Base-by-base conservation (phyloP, 108 stramenopile species). In the Nannochloropsis gaditana region DNA sequence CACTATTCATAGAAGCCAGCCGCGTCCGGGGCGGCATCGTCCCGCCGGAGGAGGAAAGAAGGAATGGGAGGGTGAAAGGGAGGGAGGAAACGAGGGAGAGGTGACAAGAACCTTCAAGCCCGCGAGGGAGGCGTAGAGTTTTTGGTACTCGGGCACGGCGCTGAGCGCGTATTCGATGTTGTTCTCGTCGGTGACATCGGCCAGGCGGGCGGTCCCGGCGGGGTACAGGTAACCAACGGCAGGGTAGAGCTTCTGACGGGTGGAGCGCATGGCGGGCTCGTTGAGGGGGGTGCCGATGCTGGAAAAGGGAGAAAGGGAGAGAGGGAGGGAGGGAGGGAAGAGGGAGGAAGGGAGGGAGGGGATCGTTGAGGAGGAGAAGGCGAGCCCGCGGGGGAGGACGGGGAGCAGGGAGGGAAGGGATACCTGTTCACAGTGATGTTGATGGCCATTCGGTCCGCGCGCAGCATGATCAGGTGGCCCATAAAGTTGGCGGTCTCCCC, bases 401-500 rank as follows among this genome's bases (percentile, higher is more conserved):
- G 80, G 21, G 21, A 9, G 80, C 11, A 42, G 41, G 80, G 17
- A 31, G 85, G 96, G 6, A 73, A n/a, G 6, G 59, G 19, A n/a
- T 73, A 97, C 19, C 97, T 97, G 95, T 99, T 98, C 83, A 98
- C 94, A 15, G 99, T 98, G 86, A 99, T 96, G 90, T 98, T 98
- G 89, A 99, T 97, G 31, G 97, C 95, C 85, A 95, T 95, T 85
- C 95, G 96, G 91, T 98, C 99, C 44, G 99, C 99, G 80, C 97
- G 95, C 31, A 94, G 95, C 83, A 92, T 92, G 92, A 99, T 93
- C 42, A 99, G 88, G 82, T 95, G 95, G 17, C 96, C 93, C 99
- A 99, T 99, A 87, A 97, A 93, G 11, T 88, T 86, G 45, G 95
- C 94, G 42, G 97, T 98, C 47, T 97, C 97, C 43, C 99, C 99